phyloP scores from a whole-genome alignment of 2,329 filamentous ascomycete species.

The Fusarium veterinarium region DNA sequence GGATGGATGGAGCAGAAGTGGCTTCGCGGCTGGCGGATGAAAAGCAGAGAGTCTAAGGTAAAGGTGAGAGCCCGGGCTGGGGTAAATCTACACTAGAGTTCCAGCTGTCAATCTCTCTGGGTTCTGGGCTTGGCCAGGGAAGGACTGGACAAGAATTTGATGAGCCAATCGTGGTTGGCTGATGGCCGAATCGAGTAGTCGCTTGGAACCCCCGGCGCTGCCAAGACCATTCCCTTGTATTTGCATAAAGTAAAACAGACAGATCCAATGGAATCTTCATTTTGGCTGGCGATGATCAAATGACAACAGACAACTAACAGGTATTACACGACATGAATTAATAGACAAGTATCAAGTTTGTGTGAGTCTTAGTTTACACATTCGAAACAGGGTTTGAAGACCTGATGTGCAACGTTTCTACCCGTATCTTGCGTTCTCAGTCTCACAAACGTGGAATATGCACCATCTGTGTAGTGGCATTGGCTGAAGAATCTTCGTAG shows the following conservation, averaged over 20 bases:
- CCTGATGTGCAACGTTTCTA: not conserved
- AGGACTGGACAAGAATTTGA: conserved; percentile 23
- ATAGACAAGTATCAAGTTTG: not conserved
- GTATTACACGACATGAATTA: not conserved
- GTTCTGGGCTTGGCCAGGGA: conserved; percentile 38
- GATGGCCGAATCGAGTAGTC: conserved; percentile 46
- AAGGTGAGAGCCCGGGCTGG: not conserved
- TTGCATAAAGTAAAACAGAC: conserved; percentile 21
- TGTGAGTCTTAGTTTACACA: not conserved
- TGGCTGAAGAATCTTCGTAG: conserved; percentile 11
- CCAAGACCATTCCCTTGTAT: conserved; percentile 14
- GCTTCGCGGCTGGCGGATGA: conserved; percentile 19
- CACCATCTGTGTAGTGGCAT: conserved; percentile 22
- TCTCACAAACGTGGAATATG: conserved; percentile 4
- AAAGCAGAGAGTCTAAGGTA: not conserved
- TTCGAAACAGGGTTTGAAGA: not conserved
- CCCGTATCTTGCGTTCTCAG: not conserved
- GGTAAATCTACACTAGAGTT: conserved; percentile 24
- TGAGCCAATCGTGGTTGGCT: conserved; percentile 41
- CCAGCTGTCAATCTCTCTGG: conserved; percentile 33
- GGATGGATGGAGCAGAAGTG: conserved; percentile 8
- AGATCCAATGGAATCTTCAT: not conserved
- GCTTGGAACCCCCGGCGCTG: conserved; percentile 38
- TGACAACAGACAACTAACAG: not conserved
- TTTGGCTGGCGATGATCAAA: not conserved